Evolutionary conservation across 345 rosid genomes (phyloP), one percentile per base, ranked within the genome.

Genomic region (Arabidopsis suecica): DNA sequence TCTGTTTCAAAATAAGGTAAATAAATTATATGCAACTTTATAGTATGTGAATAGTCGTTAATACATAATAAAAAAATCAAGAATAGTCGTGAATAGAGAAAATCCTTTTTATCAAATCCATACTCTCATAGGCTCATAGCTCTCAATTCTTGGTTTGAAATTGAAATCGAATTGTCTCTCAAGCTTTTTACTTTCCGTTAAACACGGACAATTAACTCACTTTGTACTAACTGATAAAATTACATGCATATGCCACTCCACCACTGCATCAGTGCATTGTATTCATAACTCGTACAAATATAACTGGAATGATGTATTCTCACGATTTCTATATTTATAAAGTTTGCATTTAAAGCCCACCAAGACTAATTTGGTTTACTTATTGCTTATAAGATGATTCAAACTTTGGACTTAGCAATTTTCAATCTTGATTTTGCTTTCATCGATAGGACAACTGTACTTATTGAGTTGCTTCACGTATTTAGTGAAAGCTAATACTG

Each of bases 101-200:
- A 28, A 28, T 4, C 32, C 32, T 3, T 28, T 28, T 28, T 3
- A 28, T 28, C 32, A 28, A 28, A 3, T 28, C 32, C 32, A 28
- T 28, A 28, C 4, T 3, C 4, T 28, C 32, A 28, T 28, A 28
- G 32, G 32, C 32, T 72, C 76, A 45, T 56, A 45, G 71, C 71
- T 65, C 63, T 63, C 70, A 54, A 14, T 51, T 54, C 12, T 13
- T 14, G 28, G 28, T 54, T 22, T 64, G 48, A 73, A 64, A 64
- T 14, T 22, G 16, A 55, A 44, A 54, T 54, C 36, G 56, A 41
- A 47, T 14, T 54, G 64, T 54, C 71, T 33, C 16, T 28, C 32
- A 3, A 13, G 2, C 56, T 7, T 65, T 74, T 23, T 47, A 12
- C 59, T 56, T 47, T 38, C 60, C 78, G 6, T 18, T 55, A 67